These are phyloP conservation scores for Chaetomium sp. DNA, from an alignment of 2,329 filamentous ascomycete genomes.

Conservation along the genomic window DNA sequence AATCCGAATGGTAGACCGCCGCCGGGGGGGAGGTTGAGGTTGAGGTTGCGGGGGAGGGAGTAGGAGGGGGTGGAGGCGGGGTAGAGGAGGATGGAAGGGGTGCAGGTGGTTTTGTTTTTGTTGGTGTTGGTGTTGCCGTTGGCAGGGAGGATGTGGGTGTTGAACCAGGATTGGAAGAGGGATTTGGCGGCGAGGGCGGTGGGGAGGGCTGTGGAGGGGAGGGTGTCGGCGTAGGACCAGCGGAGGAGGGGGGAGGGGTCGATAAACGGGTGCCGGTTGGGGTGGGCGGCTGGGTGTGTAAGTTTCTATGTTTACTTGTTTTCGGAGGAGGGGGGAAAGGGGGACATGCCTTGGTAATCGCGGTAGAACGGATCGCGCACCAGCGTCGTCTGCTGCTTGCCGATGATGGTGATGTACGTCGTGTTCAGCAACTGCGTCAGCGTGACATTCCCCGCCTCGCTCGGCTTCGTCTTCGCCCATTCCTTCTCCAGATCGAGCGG, in stretches of 20 bases:
- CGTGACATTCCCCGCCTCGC: conserved; percentile 9
- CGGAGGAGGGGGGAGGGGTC: conserved; percentile 31
- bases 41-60: conserved; percentile 29
- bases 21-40: conserved; percentile 33
- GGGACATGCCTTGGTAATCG: conserved; percentile 31
- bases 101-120: conserved; percentile 31
- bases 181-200: conserved; percentile 45
- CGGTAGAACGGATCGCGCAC: conserved; percentile 34
- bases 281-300: conserved; percentile 28
- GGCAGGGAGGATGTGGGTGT: conserved; percentile 35
- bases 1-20: conserved; percentile 40
- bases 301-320: too few species aligned
- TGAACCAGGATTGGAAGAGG: conserved; percentile 41
- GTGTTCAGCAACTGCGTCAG: conserved; percentile 26
- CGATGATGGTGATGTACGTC: conserved; percentile 33
- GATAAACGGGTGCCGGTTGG: conserved; percentile 32
- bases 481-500: conserved; percentile 21
- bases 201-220: conserved; percentile 23
- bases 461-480: conserved; percentile 26
- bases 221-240: conserved; percentile 32
- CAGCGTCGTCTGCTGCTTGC: conserved; percentile 32
- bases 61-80: conserved; percentile 26
- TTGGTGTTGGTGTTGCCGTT: conserved; percentile 5
- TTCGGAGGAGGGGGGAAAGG: too few species aligned
- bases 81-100: conserved; percentile 44